phyloP scores from a whole-genome alignment of 176 grass and related monocot genomes.

The Tuctoria greenei region DNA sequence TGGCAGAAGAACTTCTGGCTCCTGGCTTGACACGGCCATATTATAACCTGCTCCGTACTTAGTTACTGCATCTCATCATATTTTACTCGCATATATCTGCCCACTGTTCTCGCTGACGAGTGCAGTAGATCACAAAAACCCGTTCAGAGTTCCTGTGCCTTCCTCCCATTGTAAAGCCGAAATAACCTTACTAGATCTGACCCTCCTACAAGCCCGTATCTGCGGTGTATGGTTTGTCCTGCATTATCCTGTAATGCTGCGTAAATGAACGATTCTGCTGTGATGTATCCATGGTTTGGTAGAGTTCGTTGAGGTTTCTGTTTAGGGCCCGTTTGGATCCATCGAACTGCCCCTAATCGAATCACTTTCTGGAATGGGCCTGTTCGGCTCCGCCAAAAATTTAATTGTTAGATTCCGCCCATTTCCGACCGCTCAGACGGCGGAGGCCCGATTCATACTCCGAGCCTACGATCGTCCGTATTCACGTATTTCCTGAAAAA shows the following conservation, averaged over 20 bases:
- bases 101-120: constrained; percentile 3
- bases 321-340: background rate
- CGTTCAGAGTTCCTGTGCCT: background rate
- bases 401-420: too few relatives aligned
- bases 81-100: constrained; percentile 33
- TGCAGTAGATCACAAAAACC: background rate
- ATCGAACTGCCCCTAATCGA: too few relatives aligned
- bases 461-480: too few relatives aligned
- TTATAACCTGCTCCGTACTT: background rate
- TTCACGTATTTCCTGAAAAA: too few relatives aligned
- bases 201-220: constrained; percentile 20
- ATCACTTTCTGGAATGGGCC: too few relatives aligned
- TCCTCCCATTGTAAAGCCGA: constrained; percentile 40
- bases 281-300: background rate
- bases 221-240: constrained; percentile 16
- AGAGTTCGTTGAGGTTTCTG: background rate
- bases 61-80: constrained; percentile 3
- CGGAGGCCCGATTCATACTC: too few relatives aligned
- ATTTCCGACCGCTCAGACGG: too few relatives aligned
- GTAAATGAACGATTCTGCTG: constrained; percentile 17
- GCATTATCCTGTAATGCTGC: constrained; percentile 21
- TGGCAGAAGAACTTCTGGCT: constrained; percentile 99
- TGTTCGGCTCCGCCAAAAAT: too few relatives aligned
- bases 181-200: constrained; percentile 42
- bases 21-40: constrained; percentile 52